Evolutionary conservation across 2,329 filamentous ascomycete genomes (phyloP).

Genomic region (Penicillium hordei): DNA sequence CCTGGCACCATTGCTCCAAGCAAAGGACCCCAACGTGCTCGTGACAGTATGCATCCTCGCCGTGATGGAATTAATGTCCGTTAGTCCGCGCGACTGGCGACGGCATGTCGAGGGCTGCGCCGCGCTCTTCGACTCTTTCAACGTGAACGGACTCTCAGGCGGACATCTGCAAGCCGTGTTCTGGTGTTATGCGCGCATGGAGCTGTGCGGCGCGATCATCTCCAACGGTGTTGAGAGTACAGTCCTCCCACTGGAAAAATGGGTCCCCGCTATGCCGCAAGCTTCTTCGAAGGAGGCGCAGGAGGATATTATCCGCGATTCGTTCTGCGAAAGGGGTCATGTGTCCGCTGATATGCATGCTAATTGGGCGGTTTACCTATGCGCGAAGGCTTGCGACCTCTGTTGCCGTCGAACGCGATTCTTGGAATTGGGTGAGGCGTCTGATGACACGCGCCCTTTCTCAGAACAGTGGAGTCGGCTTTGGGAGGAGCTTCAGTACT

Average conservation of each 20-base stretch:
- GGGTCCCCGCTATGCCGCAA: conserved; percentile 42
- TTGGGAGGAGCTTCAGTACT: conserved; percentile 52
- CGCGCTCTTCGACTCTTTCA: conserved; percentile 50
- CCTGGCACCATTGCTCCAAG: conserved; percentile 48
- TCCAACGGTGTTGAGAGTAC: conserved; percentile 50
- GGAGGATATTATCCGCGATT: conserved; percentile 22
- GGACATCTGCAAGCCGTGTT: conserved; percentile 55
- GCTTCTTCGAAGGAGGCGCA: conserved; percentile 33
- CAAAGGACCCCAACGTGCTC: conserved; percentile 50
- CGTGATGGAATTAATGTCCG: conserved; percentile 53
- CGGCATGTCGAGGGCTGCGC: conserved; percentile 58
- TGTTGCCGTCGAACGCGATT: conserved; percentile 50
- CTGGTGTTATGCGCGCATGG: conserved; percentile 59
- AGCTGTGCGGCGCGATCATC: conserved; percentile 56
- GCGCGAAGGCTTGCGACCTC: conserved; percentile 53
- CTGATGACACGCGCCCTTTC: conserved; percentile 45
- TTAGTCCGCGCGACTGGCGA: conserved; percentile 51
- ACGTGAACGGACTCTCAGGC: conserved; percentile 51
- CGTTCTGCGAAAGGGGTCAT: conserved; percentile 22
- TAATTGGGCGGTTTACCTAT: conserved; percentile 59
- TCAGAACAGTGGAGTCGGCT: conserved; percentile 47
- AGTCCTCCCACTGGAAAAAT: conserved; percentile 51
- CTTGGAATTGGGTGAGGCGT: conserved; percentile 47
- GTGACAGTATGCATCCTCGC: conserved; percentile 55
- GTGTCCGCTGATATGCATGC: conserved; percentile 54